Base-by-base conservation (phyloP, 768 basidiomycete species). In the Mrakia frigida region DNA sequence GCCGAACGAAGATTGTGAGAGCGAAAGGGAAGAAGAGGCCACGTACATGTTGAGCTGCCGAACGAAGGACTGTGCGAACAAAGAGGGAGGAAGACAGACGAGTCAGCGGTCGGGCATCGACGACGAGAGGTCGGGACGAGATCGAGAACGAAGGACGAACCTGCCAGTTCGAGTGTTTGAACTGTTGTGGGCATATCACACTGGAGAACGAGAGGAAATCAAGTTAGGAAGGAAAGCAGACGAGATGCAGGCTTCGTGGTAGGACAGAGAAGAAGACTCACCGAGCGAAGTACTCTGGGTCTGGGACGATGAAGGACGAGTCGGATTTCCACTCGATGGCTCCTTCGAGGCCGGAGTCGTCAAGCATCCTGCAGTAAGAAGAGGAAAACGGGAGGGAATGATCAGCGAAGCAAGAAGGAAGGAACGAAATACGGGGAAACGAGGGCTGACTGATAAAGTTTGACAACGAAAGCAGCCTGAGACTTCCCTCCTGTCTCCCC, bases 101-200 rank as follows among this genome's bases (percentile, higher is more conserved):
- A 14, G 56, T 56, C n/a, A 56, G 56, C 23, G 16, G 43, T 50
- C 46, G 46, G n/a, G n/a, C n/a, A n/a, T 9, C 9, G 56, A n/a
- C 7, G 7, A 28, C n/a, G 56, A n/a, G n/a, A n/a, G 25, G 13
- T 10, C n/a, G 56, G 25, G 56, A 16, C n/a, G 56, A 56, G 56
- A 7, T 10, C n/a, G n/a, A 28, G 25, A 28, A 50, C 9, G 46
- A 14, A 2, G 56, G 18, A 56, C 56, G 56, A 56, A 56, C 56
- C 56, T 56, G 81, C 60, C 84, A 85, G 77, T 84, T 84, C 53
- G 80, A 79, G 78, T 85, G 84, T 78, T 84, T 84, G 82, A 85
- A 84, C 81, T 81, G 84, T 33, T 82, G 79, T 0, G 84, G 84
- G 25, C 65, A 68, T 14, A 68, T 14, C 25, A 68, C 65, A 6